Conservation (phyloP, 192 early-diverging fungal species). For the Dissophora ornata region DNA sequence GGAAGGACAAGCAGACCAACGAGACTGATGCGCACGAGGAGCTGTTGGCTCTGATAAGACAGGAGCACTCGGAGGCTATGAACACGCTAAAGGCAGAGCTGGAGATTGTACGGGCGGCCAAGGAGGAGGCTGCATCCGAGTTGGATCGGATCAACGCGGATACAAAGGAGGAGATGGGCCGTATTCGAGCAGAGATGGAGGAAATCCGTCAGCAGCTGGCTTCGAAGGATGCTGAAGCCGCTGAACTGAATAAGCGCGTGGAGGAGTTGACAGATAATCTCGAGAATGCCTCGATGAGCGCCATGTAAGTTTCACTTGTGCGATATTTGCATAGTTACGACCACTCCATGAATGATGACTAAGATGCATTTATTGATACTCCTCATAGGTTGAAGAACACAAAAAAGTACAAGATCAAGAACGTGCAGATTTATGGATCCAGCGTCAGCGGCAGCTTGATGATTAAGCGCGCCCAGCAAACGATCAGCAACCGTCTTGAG, state of each 20-base stretch:
- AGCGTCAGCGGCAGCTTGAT: slow-evolving; percentile 59
- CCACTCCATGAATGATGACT: no score
- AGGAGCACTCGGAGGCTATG: slow-evolving; percentile 9
- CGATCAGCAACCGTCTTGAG: slow-evolving; percentile 53
- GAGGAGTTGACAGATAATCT: slow-evolving; percentile 28
- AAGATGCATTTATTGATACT: no score
- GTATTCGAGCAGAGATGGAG: slow-evolving; percentile 31
- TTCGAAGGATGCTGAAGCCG: slow-evolving; percentile 20
- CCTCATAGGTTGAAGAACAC: slow-evolving; percentile 34
- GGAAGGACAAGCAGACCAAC: slow-evolving; percentile 24
- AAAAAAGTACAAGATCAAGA: slow-evolving; percentile 46
- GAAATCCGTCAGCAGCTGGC: slow-evolving; percentile 27
- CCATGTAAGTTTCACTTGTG: slow-evolving; percentile 33
- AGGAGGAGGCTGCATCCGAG: background rate
- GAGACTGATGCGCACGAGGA: slow-evolving; percentile 21
- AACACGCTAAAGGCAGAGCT: slow-evolving; percentile 11
- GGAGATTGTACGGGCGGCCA: background rate
- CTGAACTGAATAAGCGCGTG: slow-evolving; percentile 25
- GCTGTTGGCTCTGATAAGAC: background rate
- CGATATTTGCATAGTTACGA: no score
- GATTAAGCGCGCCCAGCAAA: slow-evolving; percentile 60
- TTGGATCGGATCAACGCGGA: slow-evolving; percentile 3
- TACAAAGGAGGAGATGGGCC: slow-evolving; percentile 13
- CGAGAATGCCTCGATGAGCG: slow-evolving; percentile 29
- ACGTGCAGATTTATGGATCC: slow-evolving; percentile 61